Evolutionary conservation across 306 rosid genomes (phyloP).

Genomic region (Coriaria nepalensis): DNA sequence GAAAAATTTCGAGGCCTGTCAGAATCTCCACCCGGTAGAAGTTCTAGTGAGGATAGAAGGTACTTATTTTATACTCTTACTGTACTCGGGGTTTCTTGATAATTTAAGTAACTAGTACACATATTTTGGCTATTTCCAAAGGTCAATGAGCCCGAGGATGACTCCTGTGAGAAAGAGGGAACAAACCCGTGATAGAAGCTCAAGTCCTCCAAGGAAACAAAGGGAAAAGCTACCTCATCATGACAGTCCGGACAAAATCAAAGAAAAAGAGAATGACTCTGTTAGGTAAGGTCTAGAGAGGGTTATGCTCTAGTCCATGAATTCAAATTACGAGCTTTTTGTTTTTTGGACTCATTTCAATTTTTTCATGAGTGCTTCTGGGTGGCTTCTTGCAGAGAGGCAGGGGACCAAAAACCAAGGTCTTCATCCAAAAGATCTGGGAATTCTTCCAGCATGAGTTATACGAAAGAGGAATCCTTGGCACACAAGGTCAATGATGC

Average conservation of each 20-base stretch:
- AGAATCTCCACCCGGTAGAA: constrained; percentile 34
- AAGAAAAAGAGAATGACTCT: constrained; percentile 32
- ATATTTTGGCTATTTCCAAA: constrained; percentile 27
- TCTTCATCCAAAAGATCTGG: constrained; percentile 28
- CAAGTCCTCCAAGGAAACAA: constrained; percentile 38
- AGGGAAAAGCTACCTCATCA: constrained; percentile 29
- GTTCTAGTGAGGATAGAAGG: constrained; percentile 43
- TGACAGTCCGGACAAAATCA: constrained; percentile 31
- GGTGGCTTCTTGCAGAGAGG: constrained; percentile 26
- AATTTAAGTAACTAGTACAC: background rate
- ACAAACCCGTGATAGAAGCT: constrained; percentile 23
- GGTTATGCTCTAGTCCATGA: constrained; percentile 3
- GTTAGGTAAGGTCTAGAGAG: too few relatives aligned
- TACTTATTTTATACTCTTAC: constrained; percentile 16
- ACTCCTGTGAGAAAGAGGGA: constrained; percentile 28
- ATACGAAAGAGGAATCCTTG: constrained; percentile 15
- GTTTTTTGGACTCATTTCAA: constrained; percentile 7
- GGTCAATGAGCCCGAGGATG: constrained; percentile 26
- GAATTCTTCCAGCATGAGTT: constrained; percentile 26
- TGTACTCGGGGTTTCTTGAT: constrained; percentile 1
- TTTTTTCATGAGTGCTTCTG: constrained; percentile 2
- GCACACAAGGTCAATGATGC: constrained; percentile 25
- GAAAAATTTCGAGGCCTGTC: constrained; percentile 31
- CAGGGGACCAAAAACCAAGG: constrained; percentile 25
- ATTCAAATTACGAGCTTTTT: background rate